Evolutionary conservation across 495 filamentous ascomycete species (phyloP), one percentile per base, ranked within the genome.

Genomic region (Talaromyces nanjingensis): DNA sequence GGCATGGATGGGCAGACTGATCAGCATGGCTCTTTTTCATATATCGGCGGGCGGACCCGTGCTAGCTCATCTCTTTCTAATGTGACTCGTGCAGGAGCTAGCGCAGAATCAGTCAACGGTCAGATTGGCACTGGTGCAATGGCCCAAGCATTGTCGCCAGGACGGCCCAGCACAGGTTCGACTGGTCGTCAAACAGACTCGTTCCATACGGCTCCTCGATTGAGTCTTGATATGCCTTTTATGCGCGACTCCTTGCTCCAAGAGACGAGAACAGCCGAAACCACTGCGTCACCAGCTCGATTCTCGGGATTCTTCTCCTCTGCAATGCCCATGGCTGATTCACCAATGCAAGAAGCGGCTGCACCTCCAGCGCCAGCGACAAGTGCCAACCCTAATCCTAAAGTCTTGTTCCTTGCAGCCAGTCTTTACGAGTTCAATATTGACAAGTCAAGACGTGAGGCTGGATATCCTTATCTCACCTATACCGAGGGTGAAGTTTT

Each of bases 381-480:
- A 69, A 68, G 42, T 33, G 66, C 64, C 63, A 66, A 66, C 42
- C 72, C 73, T 1, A 79, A 79, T 34, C 80, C 76, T 12, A 76
- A 77, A 8, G 83, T 88, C 4, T 77, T 99, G 31, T 99, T 97
- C 80, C 80, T 97, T 9, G 96, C 92, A 14, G 94, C 96, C 11
- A 94, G 90, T 67, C 82, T 98, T 16, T 98, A 96, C 71, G 91
- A 97, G 69, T 99, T 98, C 75, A 93, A 96, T 71, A 97, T 98
- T 64, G 90, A 93, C 66, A 90, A 89, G 31, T 87, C 90, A n/a
- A 87, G 94, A 65, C 85, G 88, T 54, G 96, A 98, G 77, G 96
- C 89, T 63, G 94, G 96, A 18, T 97, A 94, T 74, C 93, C 93
- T 9, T 99, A 98, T 74, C 76, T 99, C 68, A 96, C 90, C 52